Conservation (phyloP, 78 protist genomes). For the Dictyostelium firmibasis region DNA sequence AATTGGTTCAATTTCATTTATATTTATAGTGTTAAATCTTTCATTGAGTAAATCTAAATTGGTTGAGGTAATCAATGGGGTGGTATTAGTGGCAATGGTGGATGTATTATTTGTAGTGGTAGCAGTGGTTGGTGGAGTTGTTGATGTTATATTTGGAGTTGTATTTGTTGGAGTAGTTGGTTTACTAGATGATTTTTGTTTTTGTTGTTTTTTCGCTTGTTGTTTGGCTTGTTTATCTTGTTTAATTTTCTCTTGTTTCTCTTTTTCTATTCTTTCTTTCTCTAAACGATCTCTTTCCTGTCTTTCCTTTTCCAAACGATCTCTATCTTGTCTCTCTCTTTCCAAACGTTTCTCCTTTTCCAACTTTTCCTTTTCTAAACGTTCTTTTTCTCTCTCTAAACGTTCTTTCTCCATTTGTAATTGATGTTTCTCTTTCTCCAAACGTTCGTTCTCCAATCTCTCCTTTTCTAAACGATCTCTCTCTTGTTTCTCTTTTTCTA, state of each 20-base stretch:
- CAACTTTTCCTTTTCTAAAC: conserved; percentile 24
- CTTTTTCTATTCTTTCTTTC: conserved; percentile 23
- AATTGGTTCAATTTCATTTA: conserved; percentile 54
- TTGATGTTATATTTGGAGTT: conserved; percentile 14
- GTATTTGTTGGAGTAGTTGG: neutral
- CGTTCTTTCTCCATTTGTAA: conserved; percentile 25
- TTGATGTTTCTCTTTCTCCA: conserved; percentile 35
- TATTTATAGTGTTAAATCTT: neutral
- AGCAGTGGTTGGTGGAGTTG: neutral
- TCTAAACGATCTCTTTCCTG: conserved; percentile 29
- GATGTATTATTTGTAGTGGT: neutral
- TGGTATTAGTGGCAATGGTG: neutral
- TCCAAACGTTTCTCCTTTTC: conserved; percentile 54
- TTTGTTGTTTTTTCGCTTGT: conserved; percentile 17
- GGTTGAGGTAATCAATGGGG: neutral
- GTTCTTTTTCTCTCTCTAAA: conserved; percentile 46
- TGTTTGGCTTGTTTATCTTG: neutral
- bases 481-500: conserved; percentile 12
- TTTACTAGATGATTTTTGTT: conserved; percentile 2
- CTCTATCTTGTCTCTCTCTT: conserved; percentile 28
- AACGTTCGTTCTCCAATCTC: conserved; percentile 24
- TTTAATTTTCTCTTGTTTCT: conserved; percentile 31
- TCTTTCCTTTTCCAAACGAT: conserved; percentile 47
- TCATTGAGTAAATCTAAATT: neutral
- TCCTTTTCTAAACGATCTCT: conserved; percentile 36